A percentile compares a stretch with the other conserved stretches of the same genome.
These are phyloP conservation scores for Carpinus viminea DNA, from an alignment of 306 rosid species.

Conservation along the genomic window DNA sequence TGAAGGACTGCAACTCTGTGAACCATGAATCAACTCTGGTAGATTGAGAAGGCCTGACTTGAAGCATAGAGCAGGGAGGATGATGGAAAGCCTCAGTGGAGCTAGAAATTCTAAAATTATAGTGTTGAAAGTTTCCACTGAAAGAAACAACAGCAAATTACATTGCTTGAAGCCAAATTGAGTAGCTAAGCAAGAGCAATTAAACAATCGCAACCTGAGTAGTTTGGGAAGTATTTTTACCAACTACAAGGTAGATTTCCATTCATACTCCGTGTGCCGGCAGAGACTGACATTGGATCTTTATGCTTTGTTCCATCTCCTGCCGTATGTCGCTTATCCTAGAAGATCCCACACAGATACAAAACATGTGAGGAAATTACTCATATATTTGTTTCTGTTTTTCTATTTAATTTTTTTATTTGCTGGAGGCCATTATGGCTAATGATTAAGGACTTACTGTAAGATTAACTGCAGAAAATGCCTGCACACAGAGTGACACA, in stretches of 20 bases:
- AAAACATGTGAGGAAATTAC: constrained; percentile 14
- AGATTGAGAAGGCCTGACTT: constrained; percentile 37
- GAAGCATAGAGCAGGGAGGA: constrained; percentile 23
- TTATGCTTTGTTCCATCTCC: constrained; percentile 29
- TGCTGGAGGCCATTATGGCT: neutral
- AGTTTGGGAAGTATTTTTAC: constrained; percentile 32
- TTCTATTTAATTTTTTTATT: neutral
- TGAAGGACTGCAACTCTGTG: constrained; percentile 34
- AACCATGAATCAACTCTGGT: constrained; percentile 26
- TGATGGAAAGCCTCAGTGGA: constrained; percentile 30
- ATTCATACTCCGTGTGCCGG: constrained; percentile 31
- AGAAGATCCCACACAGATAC: constrained; percentile 20
- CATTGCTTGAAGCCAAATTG: constrained; percentile 7
- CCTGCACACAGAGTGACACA: constrained; percentile 31
- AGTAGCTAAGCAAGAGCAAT: constrained; percentile 5
- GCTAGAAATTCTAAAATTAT: constrained; percentile 32
- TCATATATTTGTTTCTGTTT: neutral
- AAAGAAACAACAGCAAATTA: constrained; percentile 28
- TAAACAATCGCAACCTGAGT: constrained; percentile 9
- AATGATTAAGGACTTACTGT: constrained; percentile 35
- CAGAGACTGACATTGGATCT: constrained; percentile 32
- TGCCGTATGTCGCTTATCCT: constrained; percentile 56
- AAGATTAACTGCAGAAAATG: constrained; percentile 40
- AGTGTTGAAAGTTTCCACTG: constrained; percentile 48
- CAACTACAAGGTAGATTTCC: constrained; percentile 40